Percentiles rank a stretch among this genome's conserved stretches.
These are phyloP conservation scores for Monocercomonoides exilis DNA, from an alignment of 78 protist genomes.

Conservation along the genomic window DNA sequence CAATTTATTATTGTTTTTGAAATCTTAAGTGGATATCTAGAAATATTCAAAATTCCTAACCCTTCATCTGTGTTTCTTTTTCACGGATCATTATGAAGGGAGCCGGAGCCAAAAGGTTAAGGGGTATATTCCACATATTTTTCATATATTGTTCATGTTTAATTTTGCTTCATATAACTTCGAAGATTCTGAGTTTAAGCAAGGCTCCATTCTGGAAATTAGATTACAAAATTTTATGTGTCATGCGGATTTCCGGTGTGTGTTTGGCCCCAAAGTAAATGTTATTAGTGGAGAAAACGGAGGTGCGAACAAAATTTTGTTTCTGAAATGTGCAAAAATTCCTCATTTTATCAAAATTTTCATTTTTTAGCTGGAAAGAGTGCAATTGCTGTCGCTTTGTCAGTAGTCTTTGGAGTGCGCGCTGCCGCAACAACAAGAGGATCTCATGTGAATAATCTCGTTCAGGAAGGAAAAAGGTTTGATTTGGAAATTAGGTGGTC, in stretches of 20 bases:
- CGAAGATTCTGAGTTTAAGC: not conserved
- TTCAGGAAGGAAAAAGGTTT: not conserved
- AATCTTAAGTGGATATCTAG: too few relatives aligned
- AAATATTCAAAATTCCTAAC: too few relatives aligned
- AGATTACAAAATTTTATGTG: not conserved
- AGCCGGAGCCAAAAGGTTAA: too few relatives aligned
- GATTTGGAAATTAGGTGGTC: not conserved
- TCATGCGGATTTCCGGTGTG: not conserved
- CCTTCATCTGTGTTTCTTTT: too few relatives aligned
- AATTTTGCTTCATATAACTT: too few relatives aligned
- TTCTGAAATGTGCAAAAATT: not conserved
- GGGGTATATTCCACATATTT: too few relatives aligned
- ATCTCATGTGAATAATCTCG: not conserved
- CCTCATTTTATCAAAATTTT: not conserved
- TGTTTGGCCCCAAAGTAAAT: not conserved
- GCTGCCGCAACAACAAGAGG: conserved; percentile 10
- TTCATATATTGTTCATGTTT: too few relatives aligned
- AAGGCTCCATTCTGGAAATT: not conserved
- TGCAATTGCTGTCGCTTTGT: conserved; percentile 10
- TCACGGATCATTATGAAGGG: too few relatives aligned
- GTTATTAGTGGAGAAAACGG: conserved; percentile 2
- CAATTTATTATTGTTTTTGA: too few relatives aligned
- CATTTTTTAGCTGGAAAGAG: conserved; percentile 3
- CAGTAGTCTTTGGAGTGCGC: not conserved
- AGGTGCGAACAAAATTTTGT: not conserved